These are phyloP conservation scores for Coemansia brasiliensis DNA, from an alignment of 192 early-diverging fungal genomes.

Conservation along the genomic window DNA sequence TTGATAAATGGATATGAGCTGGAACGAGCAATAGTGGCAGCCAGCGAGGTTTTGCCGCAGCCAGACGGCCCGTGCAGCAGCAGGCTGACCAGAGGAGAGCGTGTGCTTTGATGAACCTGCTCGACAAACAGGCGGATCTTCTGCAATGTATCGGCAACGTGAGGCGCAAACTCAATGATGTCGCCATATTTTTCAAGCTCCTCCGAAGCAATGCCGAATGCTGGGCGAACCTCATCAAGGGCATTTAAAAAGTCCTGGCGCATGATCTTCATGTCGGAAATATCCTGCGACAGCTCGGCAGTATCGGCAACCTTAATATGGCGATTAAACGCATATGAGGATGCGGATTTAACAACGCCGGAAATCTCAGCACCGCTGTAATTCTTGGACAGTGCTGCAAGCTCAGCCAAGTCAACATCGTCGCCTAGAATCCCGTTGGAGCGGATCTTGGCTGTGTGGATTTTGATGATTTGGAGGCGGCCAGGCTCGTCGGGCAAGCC, in stretches of 20 bases:
- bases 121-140: constrained; percentile 65
- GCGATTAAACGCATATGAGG: constrained; percentile 93
- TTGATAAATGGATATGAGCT: constrained; percentile 96
- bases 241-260: constrained; percentile 85
- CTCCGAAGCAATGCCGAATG: constrained; percentile 91
- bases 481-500: constrained; percentile 89
- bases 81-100: constrained; percentile 89
- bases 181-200: constrained; percentile 89
- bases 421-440: constrained; percentile 73
- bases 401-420: constrained; percentile 82
- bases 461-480: constrained; percentile 92
- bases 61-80: constrained; percentile 86
- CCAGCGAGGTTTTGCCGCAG: constrained; percentile 93
- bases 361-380: constrained; percentile 97
- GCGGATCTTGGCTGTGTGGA: constrained; percentile 86
- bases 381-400: constrained; percentile 91
- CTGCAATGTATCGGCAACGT: constrained; percentile 61
- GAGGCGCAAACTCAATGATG: constrained; percentile 75
- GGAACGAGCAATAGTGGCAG: constrained; percentile 88
- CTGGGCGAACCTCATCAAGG: constrained; percentile 88
- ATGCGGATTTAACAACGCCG: constrained; percentile 87
- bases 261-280: constrained; percentile 84
- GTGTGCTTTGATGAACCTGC: constrained; percentile 73
- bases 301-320: constrained; percentile 91
- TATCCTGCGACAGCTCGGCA: constrained; percentile 79